Evolutionary conservation across 345 rosid genomes (phyloP), one percentile per base, ranked within the genome.

Genomic region (Hibiscus mutabilis): DNA sequence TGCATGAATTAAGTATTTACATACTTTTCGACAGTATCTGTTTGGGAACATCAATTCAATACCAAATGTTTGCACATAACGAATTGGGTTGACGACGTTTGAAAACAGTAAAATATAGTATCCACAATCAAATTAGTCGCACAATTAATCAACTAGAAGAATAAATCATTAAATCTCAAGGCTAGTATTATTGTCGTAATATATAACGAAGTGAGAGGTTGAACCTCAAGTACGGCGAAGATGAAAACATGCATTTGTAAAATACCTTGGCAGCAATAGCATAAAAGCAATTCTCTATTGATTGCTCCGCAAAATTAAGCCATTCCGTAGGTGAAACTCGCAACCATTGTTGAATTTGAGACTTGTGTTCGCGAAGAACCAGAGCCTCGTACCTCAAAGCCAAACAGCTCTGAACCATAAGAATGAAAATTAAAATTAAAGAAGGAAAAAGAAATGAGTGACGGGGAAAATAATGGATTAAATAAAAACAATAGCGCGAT

Each of bases 381-480:
- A 90, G 81, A 2, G 88, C 96, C 85, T 92, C 99, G 15, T 92
- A 92, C 69, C 79, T 84, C 80, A 90, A 55, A 14, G 93, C 97
- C 77, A 90, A 82, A 79, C 88, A 87, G 73, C 89, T 88, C 99
- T 87, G 73, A 65, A 71, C 18, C n/a, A n/a, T n/a, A n/a, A n/a
- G n/a, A n/a, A n/a, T n/a, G n/a, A n/a, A n/a, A n/a, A 37, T 40
- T 6, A 40, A 27, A 16, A 0, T 0, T 12, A 13, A 14, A 14
- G 7, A 25, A n/a, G n/a, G 5, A 11, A 40, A 29, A 7, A 3
- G 27, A 25, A 27, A 4, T 51, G 9, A 51, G 16, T 13, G 74
- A 56, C 31, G 15, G 62, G n/a, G 14, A 0, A 62, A 35, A 65
- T 49, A 65, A 6, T 31, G 35, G 35, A 31, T 31, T 31, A 31